Evolutionary conservation across 441 rosid species (phyloP), one percentile per base, ranked within the genome.

Genomic region (Monsonia emarginata): DNA sequence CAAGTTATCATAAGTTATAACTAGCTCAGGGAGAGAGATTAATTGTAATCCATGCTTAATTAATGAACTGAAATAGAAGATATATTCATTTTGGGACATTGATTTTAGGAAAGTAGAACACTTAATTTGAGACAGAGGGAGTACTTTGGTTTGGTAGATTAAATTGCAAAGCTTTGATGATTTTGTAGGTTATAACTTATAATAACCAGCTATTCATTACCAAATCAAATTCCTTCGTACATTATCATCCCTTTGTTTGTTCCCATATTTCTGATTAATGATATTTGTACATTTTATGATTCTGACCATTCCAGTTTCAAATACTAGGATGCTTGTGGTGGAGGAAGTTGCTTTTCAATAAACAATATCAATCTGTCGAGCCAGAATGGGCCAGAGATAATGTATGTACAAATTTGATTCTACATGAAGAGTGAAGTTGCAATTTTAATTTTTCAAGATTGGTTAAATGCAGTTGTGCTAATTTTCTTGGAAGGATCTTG

Each of bases 291-390:
- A 44, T 52, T 36, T 38, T 22, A 31, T 14, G 72, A 54, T 46
- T n/a, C 64, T 78, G 63, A 69, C 48, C 60, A 25, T 65, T 65
- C 65, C 58, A 25, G 25, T 69, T 79, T 24, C 63, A 48, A 58
- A 63, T 63, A 65, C 58, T 88, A 94, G 97, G 95, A 91, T 75
- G 82, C 67, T 74, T 94, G 97, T 72, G 85, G 89, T 63, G 96
- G 96, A 46, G 69, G 62, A 52, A 83, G 83, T 76, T 94, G 96
- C 79, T 94, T 87, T 78, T 24, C 84, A 65, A 83, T 94, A 63
- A 76, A 79, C 46, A 84, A 89, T 82, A 69, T 66, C 76, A 54
- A 78, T 56, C 69, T 64, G 10, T 61, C 76, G 0, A 73, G 70
- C 72, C 61, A 59, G 67, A 64, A 46, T 80, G 87, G 82, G 48